Evolutionary conservation across 2,329 filamentous ascomycete genomes (phyloP).

Genomic region (Knufia fluminis): DNA sequence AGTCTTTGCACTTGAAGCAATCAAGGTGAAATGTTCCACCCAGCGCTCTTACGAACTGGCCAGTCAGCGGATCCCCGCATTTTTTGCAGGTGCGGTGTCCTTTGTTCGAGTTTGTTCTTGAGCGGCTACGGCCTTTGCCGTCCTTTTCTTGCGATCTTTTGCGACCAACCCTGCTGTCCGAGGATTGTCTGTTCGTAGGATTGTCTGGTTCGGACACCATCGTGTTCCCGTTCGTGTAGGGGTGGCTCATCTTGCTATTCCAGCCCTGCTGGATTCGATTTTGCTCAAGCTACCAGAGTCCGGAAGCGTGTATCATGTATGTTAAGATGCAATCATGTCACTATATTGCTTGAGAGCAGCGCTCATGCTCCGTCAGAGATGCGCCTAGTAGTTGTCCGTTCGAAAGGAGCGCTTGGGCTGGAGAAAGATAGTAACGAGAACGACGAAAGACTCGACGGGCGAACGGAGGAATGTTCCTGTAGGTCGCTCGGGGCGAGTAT

Average conservation of each 20-base stretch:
- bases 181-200: constrained; percentile 17
- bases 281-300: too few species aligned
- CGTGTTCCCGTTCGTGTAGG: constrained; percentile 15
- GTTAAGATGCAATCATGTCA: neutral
- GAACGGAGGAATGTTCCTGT: too few species aligned
- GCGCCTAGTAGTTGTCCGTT: neutral
- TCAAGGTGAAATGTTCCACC: constrained; percentile 93
- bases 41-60: constrained; percentile 90
- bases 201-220: constrained; percentile 19
- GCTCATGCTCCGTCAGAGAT: neutral
- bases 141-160: constrained; percentile 21
- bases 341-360: neutral
- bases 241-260: constrained; percentile 1
- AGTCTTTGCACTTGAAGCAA: constrained; percentile 96
- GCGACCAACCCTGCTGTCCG: constrained; percentile 22
- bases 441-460: too few species aligned
- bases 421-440: too few species aligned
- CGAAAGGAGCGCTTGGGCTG: neutral
- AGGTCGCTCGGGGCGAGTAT: neutral
- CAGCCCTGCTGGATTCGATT: too few species aligned
- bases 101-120: constrained; percentile 23
- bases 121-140: constrained; percentile 24
- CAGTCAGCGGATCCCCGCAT: constrained; percentile 76
- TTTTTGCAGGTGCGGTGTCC: constrained; percentile 62
- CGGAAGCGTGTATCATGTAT: neutral